Conservation (phyloP, 805 yeast species). For the Yarrowia phangngaensis region DNA sequence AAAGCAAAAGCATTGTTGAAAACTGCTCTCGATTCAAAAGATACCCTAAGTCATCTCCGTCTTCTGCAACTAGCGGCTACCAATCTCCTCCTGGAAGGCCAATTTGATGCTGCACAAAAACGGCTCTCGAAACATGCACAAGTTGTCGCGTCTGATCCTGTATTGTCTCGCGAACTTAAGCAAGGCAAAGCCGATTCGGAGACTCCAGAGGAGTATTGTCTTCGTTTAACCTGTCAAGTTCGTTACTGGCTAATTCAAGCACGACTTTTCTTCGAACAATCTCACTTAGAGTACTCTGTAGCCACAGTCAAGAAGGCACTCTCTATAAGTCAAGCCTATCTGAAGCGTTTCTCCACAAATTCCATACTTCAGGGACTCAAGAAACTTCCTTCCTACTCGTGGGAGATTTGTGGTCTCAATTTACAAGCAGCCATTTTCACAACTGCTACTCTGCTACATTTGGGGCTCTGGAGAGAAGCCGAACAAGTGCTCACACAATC, state of each 20-base stretch:
- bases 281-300: background rate
- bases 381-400: background rate
- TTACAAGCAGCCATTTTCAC: background rate
- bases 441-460: background rate
- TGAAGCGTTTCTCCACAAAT: slow-evolving; percentile 2
- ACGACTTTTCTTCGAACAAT: slow-evolving; percentile 1
- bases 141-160: background rate
- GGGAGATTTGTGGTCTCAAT: slow-evolving; percentile 7
- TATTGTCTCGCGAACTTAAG: slow-evolving; percentile 4
- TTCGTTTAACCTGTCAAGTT: slow-evolving; percentile 3
- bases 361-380: background rate
- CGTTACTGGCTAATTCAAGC: slow-evolving; percentile 7
- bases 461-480: slow-evolving; percentile 19
- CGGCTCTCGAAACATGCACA: slow-evolving; percentile 1
- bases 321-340: background rate
- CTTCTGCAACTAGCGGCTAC: no score
- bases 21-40: no score
- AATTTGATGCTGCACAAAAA: background rate
- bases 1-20: background rate
- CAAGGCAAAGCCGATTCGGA: slow-evolving; percentile 1
- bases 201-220: background rate
- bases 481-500: slow-evolving; percentile 7
- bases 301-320: background rate
- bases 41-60: no score
- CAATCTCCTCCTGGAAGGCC: background rate